Base-by-base conservation (phyloP, 768 basidiomycete species). In the Hygrophorus russula region DNA sequence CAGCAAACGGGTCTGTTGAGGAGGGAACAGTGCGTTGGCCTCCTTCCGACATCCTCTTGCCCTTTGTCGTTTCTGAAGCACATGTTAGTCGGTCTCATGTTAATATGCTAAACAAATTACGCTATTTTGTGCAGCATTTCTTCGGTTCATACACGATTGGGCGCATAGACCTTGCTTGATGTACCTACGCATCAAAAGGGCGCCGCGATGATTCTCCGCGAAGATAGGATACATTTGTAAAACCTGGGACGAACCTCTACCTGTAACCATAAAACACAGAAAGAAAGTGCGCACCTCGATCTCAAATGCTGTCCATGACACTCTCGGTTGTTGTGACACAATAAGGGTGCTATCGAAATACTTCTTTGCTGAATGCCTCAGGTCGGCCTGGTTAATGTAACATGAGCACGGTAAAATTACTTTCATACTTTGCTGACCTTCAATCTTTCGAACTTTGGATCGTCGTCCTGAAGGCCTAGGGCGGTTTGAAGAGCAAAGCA, bases 171-270 rank as follows among this genome's bases (percentile, higher is more conserved):
- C 24, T 11, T 34, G 33, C 12, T 28, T 36, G 12, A 15, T 29
- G 19, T 36, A 44, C 29, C 7, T 36, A 5, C 7, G 33, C 18
- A 44, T 12, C 8, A 3, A 14, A 13, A 5, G 24, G 11, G n/a
- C 8, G 17, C 36, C 20, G 6, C 24, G 42, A 6, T 24, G 42
- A 2, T 27, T 27, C 20, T 15, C 36, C 42, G n/a, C 3, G 34
- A 44, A 44, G 13, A 13, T 3, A 5, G 42, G 42, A 36, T 44
- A 44, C 32, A 36, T 44, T 28, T 24, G 6, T 13, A 18, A 44
- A 27, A 36, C 33, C 42, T 44, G 7, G 5, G 39, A 19, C 7
- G 6, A 42, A 10, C 19, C 13, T 27, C 11, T 31, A 13, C 14
- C 13, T 13, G n/a, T 12, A 19, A 19, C n/a, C 3, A 2, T 17